Evolutionary conservation across 495 filamentous ascomycete species (phyloP).

Genomic region (Thermothielavioides terrestris): DNA sequence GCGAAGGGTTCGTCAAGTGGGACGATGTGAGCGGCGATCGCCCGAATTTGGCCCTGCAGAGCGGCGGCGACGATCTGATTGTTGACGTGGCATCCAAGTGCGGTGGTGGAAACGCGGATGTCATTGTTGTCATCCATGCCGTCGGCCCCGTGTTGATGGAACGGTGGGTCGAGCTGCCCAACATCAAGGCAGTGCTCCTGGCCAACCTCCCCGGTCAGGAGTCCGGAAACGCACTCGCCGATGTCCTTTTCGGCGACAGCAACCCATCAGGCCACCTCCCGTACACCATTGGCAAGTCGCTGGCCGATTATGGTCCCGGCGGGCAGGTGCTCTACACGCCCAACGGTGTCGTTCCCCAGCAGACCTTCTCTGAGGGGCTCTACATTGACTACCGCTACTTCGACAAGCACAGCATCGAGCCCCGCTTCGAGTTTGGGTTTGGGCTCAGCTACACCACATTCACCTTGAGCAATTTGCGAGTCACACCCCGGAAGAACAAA

Average conservation of each 20-base stretch:
- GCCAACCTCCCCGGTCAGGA: slow-evolving; percentile 89
- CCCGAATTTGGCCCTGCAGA: slow-evolving; percentile 70
- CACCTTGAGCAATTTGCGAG: slow-evolving; percentile 50
- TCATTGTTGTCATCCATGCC: slow-evolving; percentile 81
- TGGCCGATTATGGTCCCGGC: slow-evolving; percentile 75
- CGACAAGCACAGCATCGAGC: slow-evolving; percentile 59
- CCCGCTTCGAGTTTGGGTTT: slow-evolving; percentile 71
- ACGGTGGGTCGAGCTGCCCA: slow-evolving; percentile 70
- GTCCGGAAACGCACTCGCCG: slow-evolving; percentile 74
- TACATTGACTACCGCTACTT: slow-evolving; percentile 91
- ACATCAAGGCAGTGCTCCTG: slow-evolving; percentile 72
- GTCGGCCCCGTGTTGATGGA: slow-evolving; percentile 84
- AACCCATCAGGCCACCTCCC: slow-evolving; percentile 84
- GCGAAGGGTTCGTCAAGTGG: slow-evolving; percentile 55
- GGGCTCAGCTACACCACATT: slow-evolving; percentile 79
- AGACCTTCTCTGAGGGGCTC: slow-evolving; percentile 74
- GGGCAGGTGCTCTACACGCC: slow-evolving; percentile 67
- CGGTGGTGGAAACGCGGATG: slow-evolving; percentile 51
- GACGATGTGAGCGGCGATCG: slow-evolving; percentile 68
- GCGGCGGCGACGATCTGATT: slow-evolving; percentile 67
- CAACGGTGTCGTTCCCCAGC: slow-evolving; percentile 68
- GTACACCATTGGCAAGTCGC: slow-evolving; percentile 77
- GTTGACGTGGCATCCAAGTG: slow-evolving; percentile 62
- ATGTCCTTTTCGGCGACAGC: slow-evolving; percentile 75
- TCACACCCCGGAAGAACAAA: slow-evolving; percentile 48